phyloP scores from a whole-genome alignment of 352 stramenopile species.

The Pythium coloratum region DNA sequence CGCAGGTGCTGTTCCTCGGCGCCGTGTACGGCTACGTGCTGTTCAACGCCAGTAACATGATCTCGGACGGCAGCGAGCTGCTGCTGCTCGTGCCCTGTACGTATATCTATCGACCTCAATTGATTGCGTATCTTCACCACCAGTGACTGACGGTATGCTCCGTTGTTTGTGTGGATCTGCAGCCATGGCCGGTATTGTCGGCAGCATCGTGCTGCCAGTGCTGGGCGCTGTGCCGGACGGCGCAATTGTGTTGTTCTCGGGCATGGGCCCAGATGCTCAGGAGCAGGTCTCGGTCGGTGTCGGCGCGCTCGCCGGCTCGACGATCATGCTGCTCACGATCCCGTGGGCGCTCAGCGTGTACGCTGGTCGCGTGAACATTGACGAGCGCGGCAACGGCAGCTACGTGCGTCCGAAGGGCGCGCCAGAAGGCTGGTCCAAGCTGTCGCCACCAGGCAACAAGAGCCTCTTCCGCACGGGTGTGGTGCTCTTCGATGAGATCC shows the following conservation, averaged over 20 bases:
- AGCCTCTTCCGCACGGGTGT: slow-evolving; percentile 72
- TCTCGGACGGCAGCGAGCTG: slow-evolving; percentile 98
- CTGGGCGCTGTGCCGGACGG: slow-evolving; percentile 97
- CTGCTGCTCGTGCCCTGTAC: slow-evolving; percentile 93
- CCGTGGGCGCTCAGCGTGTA: slow-evolving; percentile 94
- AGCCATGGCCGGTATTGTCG: slow-evolving; percentile 94
- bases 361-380: slow-evolving; percentile 94
- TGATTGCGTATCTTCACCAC: background rate
- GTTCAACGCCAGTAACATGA: slow-evolving; percentile 96
- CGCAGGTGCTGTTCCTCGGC: slow-evolving; percentile 94
- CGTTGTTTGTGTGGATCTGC: background rate
- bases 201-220: slow-evolving; percentile 95
- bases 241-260: slow-evolving; percentile 97
- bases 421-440: slow-evolving; percentile 76
- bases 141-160: background rate
- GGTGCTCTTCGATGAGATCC: slow-evolving; percentile 86
- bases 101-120: background rate
- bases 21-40: slow-evolving; percentile 97
- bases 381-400: slow-evolving; percentile 80
- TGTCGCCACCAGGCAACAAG: slow-evolving; percentile 75
- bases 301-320: slow-evolving; percentile 97
- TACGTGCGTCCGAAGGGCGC: slow-evolving; percentile 82
- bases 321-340: slow-evolving; percentile 99
- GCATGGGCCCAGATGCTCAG: slow-evolving; percentile 92
- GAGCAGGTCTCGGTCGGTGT: slow-evolving; percentile 96